phyloP scores from a whole-genome alignment of 805 yeast genomes.

The Saturnispora quitensis region DNA sequence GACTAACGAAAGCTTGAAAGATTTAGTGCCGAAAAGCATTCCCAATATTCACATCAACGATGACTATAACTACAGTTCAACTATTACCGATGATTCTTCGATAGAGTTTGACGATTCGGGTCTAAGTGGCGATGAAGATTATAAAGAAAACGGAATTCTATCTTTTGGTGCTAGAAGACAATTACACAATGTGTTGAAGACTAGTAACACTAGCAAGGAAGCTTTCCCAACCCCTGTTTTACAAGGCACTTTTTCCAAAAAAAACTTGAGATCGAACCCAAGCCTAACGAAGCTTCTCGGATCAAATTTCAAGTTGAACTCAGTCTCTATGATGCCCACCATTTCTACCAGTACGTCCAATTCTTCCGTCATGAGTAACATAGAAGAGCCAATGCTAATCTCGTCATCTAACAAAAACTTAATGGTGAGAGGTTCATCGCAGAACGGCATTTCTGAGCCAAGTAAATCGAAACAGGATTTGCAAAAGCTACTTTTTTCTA shows the following conservation, averaged over 20 bases:
- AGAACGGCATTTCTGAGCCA: not conserved
- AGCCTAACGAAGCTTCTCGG: constrained; percentile 2
- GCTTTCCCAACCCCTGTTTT: constrained; percentile 8
- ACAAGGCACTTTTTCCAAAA: constrained; percentile 15
- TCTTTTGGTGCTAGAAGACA: constrained; percentile 10
- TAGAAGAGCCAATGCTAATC: not conserved
- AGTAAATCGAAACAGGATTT: not conserved
- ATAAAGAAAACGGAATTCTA: constrained; percentile 11
- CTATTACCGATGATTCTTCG: constrained; percentile 4
- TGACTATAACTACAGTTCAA: not conserved
- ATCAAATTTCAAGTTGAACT: not conserved
- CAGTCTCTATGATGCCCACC: not conserved
- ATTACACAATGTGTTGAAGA: not conserved
- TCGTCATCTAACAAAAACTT: not conserved
- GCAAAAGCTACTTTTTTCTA: not conserved
- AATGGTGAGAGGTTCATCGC: not conserved
- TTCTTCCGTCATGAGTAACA: not conserved
- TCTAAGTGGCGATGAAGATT: not conserved
- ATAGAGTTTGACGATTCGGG: not conserved
- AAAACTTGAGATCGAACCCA: constrained; percentile 9
- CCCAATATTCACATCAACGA: not conserved
- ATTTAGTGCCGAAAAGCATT: constrained; percentile 3
- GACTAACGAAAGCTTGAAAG: constrained; percentile 6
- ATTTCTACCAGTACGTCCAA: not conserved
- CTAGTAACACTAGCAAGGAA: not conserved